Base-by-base conservation (phyloP, 2,329 filamentous ascomycete genomes). In the Fusarium xyrophilum region DNA sequence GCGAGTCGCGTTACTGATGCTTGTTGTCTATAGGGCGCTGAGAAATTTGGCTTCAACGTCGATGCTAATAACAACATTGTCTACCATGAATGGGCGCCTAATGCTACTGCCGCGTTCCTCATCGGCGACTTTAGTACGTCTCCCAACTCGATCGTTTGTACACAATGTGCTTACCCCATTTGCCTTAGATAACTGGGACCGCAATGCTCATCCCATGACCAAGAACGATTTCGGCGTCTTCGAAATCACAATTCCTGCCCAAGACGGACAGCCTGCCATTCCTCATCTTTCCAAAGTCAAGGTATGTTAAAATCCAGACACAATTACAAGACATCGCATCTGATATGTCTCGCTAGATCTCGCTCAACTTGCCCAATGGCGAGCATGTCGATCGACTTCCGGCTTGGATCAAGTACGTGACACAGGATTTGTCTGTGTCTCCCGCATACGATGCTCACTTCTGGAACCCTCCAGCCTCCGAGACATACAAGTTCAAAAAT, bases 11-110 rank as follows among this genome's bases (percentile, higher is more conserved):
- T 56, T 50, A 39, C 64, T 72, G 17, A 69, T 32, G 9, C 13
- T 11, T 28, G 42, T 38, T 47, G 19, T 38, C 10, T 23, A 13
- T 19, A 96, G 93, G 95, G 96, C 44, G 91, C 88, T 67, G 93
- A 98, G 76, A 90, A 86, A 67, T 97, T 92, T 76, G 96, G 96
- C 58, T 88, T 99, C 80, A 93, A 92, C 71, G 89, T 96, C 63
- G 86, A 90, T 76, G 83, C 88, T 56, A 89, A 97, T 74, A 93
- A 93, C 78, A 93, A 94, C 78, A 93, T 99, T 70, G 84, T 86
- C 60, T 99, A 99, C 80, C 88, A 93, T 72, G 96, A 99, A 85
- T 99, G 96, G 96, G 96, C 96, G 2, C 94, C 96, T 28, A 96
- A 93, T 82, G 95, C 93, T 56, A 84, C 88, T 40, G 85, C 91